Evolutionary conservation across 2,329 filamentous ascomycete species (phyloP), one percentile per base, ranked within the genome.

Genomic region (Rhynchosporium agropyri): DNA sequence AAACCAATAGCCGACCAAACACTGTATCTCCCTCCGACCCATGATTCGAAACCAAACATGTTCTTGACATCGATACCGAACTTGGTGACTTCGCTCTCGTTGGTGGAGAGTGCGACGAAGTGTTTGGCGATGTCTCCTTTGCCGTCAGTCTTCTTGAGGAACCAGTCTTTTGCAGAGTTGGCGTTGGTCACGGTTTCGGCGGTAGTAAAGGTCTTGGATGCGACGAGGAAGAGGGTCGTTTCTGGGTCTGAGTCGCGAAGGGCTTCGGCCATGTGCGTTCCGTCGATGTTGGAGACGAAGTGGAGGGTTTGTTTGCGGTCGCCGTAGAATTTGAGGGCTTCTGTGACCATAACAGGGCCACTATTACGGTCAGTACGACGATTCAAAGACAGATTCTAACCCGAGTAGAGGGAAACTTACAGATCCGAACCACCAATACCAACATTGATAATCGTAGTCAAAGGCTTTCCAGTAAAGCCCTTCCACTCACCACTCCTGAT

Each of bases 231-330:
- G 68, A 99, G 89, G n/a, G 95, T 97, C 54, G 94, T 97, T 82
- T 99, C 95, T 55, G 94, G 94, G 77, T 99, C 88, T 8, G 94
- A 96, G 73, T 88, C 80, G 75, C 87, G 89, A 65, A 98, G 86
- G 57, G 95, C 93, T 81, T 99, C 95, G 54, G 92, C 91, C 77
- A 98, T 92, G 82, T 99, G 95, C 61, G 95, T 99, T 70, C 95
- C 95, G 76, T 99, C 95, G 76, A 99, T 98, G 85, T 99, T 99
- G 81, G 94, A 98, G 71, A 99, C 95, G 74, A 99, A 99, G 84
- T 98, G 94, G 51, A 98, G 85, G 68, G 88, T 97, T 81, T 92
- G 85, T 78, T 89, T 88, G 65, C 88, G 85, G 76, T 92, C 89
- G 55, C 91, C 91, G 78, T 99, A 99, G 75, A 92, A 85, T 84